These are phyloP conservation scores for Ogataea polymorpha DNA, from an alignment of 805 yeast species.

Conservation along the genomic window DNA sequence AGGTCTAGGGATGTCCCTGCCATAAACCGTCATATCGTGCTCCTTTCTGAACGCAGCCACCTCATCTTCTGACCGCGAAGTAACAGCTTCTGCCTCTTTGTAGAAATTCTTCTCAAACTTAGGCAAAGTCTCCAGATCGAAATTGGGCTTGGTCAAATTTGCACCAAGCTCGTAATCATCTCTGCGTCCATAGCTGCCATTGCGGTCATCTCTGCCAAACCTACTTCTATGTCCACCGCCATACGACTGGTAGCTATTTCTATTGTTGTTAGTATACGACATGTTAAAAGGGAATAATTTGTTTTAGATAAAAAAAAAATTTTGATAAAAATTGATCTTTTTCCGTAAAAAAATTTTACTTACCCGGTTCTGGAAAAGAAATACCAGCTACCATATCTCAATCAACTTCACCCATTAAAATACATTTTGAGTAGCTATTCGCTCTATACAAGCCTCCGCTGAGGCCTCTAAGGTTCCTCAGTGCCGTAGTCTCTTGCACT, in stretches of 20 bases:
- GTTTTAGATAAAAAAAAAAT: slow-evolving; percentile 6
- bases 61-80: slow-evolving; percentile 71
- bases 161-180: slow-evolving; percentile 46
- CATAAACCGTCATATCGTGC: slow-evolving; percentile 81
- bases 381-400: slow-evolving; percentile 1
- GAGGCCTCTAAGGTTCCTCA: too few species aligned
- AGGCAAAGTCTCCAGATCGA: slow-evolving; percentile 76
- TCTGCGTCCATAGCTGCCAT: slow-evolving; percentile 32
- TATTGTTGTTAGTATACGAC: slow-evolving; percentile 13
- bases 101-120: slow-evolving; percentile 94
- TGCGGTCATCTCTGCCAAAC: slow-evolving; percentile 35
- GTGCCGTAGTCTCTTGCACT: slow-evolving; percentile 51
- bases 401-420: too few species aligned
- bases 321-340: slow-evolving; percentile 3
- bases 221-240: slow-evolving; percentile 39
- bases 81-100: slow-evolving; percentile 76
- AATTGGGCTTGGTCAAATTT: slow-evolving; percentile 68
- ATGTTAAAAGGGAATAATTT: slow-evolving; percentile 3
- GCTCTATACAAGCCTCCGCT: too few species aligned
- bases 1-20: slow-evolving; percentile 90
- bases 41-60: slow-evolving; percentile 72
- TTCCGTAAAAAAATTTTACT: slow-evolving; percentile 5
- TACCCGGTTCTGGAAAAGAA: slow-evolving; percentile 5
- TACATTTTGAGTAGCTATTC: too few species aligned
- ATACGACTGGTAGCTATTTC: slow-evolving; percentile 40